Conservation (phyloP, 805 yeast species). For the Metschnikowia kofuensis region DNA sequence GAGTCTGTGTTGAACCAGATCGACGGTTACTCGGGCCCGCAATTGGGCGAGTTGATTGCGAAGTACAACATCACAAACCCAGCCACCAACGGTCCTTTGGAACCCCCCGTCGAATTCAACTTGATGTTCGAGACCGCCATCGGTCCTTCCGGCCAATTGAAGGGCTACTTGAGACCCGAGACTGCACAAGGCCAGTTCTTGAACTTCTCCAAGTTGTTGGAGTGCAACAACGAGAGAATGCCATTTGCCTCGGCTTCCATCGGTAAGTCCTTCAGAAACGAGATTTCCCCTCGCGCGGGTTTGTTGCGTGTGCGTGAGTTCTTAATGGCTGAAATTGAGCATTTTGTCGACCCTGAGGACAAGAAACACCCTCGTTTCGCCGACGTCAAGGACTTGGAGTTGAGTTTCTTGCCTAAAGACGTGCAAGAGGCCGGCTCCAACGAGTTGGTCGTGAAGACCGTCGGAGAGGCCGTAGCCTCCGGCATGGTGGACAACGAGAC, state of each 20-base stretch:
- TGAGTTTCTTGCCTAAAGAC: slow-evolving; percentile 79
- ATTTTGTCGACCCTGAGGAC: slow-evolving; percentile 90
- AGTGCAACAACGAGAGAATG: slow-evolving; percentile 92
- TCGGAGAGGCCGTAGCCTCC: slow-evolving; percentile 86
- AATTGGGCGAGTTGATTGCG: slow-evolving; percentile 83
- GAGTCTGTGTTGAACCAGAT: slow-evolving; percentile 87
- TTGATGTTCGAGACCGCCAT: slow-evolving; percentile 99
- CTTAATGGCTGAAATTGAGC: slow-evolving; percentile 99
- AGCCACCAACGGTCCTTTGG: slow-evolving; percentile 78
- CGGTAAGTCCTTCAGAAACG: slow-evolving; percentile 98
- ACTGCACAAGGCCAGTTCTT: slow-evolving; percentile 99
- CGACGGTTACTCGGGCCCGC: slow-evolving; percentile 92
- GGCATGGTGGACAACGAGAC: slow-evolving; percentile 96
- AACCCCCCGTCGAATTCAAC: slow-evolving; percentile 92
- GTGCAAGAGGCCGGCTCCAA: slow-evolving; percentile 87
- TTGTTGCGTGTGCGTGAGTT: slow-evolving; percentile 97
- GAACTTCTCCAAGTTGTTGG: slow-evolving; percentile 89
- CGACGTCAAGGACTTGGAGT: slow-evolving; percentile 67
- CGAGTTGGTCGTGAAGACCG: slow-evolving; percentile 55
- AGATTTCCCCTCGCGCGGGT: slow-evolving; percentile 98
- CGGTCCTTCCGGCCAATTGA: slow-evolving; percentile 96
- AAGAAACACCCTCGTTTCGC: slow-evolving; percentile 79
- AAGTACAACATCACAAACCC: slow-evolving; percentile 89
- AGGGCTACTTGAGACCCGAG: slow-evolving; percentile 96
- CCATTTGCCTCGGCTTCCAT: slow-evolving; percentile 99